Evolutionary conservation across 441 rosid genomes (phyloP), one percentile per base, ranked within the genome.

Genomic region (Gossypium gossypioides): DNA sequence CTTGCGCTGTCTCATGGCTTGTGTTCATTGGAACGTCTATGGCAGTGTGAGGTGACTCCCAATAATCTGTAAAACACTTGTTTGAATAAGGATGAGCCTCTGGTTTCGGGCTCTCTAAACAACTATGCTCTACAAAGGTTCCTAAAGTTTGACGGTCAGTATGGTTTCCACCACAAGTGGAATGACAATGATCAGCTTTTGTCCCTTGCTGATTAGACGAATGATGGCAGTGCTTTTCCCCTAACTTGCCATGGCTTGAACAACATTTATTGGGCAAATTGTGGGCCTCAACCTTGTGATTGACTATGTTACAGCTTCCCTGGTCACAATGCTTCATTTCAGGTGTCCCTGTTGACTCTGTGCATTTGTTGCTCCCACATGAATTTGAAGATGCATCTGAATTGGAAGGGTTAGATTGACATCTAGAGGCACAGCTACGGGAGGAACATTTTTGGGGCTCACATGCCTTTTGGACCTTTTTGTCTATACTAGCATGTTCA

Each of bases 151-250:
- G 68, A 18, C n/a, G 32, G 21, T 68, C 16, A 56, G 32, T n/a
- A 16, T 59, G 73, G 60, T 68, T 73, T 51, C 76, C 64, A 25
- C 75, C 76, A 46, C 83, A 75, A 65, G 19, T 66, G 6, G 79
- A 67, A 52, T 77, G 79, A 62, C 82, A 78, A 25, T 73, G 82
- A 54, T 69, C 69, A n/a, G 58, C 56, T 13, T 6, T 75, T 9
- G 18, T 65, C 55, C 44, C 59, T 24, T 59, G 72, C 0, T n/a
- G 27, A 40, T 21, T 8, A 55, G 50, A 62, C 1, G 51, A 62
- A 16, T 37, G 68, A 62, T 37, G 50, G 44, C 65, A 59, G 4
- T 37, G 51, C 24, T 18, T 62, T 37, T 6, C 15, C 25, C 15
- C 29, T 29, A 59, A n/a, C 12, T 2, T 29, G 19, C 42, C 1